Evolutionary conservation across 2,329 filamentous ascomycete species (phyloP).

Genomic region (Penicillium sp.): DNA sequence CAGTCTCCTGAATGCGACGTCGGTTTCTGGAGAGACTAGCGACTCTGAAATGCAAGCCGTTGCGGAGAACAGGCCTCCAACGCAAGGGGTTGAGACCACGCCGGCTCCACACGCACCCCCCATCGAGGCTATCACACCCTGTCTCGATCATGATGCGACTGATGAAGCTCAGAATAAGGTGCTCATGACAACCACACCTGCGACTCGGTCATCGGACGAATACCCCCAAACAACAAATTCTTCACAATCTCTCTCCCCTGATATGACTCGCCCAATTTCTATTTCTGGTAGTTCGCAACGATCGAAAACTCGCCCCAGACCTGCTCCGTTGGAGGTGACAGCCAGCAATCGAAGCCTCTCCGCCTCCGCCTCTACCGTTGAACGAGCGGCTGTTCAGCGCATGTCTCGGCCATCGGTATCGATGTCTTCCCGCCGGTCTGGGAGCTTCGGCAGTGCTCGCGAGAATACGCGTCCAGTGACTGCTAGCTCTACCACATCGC

Average conservation of each 20-base stretch:
- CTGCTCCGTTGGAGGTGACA: constrained; percentile 25
- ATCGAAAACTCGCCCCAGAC: constrained; percentile 28
- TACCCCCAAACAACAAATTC: background rate
- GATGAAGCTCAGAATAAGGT: constrained; percentile 17
- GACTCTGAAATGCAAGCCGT: constrained; percentile 16
- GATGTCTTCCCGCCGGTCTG: constrained; percentile 37
- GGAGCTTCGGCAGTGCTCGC: constrained; percentile 39
- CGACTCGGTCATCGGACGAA: background rate
- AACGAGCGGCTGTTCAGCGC: constrained; percentile 44
- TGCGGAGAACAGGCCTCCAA: constrained; percentile 21
- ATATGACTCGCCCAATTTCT: constrained; percentile 26
- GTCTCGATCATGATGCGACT: constrained; percentile 10
- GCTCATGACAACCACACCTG: constrained; percentile 10
- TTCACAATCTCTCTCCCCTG: constrained; percentile 1
- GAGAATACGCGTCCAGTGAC: constrained; percentile 39
- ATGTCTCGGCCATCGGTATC: constrained; percentile 34
- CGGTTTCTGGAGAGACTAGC: constrained; percentile 25
- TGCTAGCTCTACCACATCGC: constrained; percentile 41
- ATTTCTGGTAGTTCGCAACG: constrained; percentile 29
- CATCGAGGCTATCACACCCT: constrained; percentile 23
- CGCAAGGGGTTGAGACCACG: constrained; percentile 28
- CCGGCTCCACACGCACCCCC: constrained; percentile 13
- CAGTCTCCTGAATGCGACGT: constrained; percentile 20
- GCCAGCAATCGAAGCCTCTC: constrained; percentile 25
- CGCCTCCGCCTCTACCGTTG: constrained; percentile 20